These are phyloP conservation scores for Gynostemma pentaphyllum DNA, from an alignment of 306 rosid species.

Conservation along the genomic window DNA sequence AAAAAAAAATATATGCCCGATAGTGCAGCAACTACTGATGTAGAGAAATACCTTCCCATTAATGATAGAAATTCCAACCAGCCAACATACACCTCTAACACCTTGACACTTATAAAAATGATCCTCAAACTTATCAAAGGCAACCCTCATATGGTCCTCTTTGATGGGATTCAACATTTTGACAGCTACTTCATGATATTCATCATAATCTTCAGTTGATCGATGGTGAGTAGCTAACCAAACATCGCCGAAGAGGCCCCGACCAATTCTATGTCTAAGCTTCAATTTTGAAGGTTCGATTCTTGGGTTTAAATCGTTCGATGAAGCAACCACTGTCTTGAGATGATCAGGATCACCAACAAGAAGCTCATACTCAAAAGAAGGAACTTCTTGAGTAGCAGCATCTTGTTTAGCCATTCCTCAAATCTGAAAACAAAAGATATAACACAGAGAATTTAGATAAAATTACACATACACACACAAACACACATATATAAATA, in stretches of 20 bases:
- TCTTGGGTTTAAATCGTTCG: constrained; percentile 40
- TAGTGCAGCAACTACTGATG: neutral
- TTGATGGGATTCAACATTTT: constrained; percentile 59
- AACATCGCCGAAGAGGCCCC: constrained; percentile 86
- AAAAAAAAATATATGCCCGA: too few species aligned
- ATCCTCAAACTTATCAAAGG: constrained; percentile 48
- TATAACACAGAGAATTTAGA: too few species aligned
- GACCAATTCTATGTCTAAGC: constrained; percentile 79
- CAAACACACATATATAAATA: neutral
- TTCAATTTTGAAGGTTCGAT: constrained; percentile 70
- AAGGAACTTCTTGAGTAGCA: constrained; percentile 26
- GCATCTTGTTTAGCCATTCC: constrained; percentile 51
- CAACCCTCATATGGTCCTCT: constrained; percentile 51
- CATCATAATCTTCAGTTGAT: constrained; percentile 63
- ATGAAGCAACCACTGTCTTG: constrained; percentile 34
- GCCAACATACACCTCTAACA: constrained; percentile 34
- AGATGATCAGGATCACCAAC: constrained; percentile 40
- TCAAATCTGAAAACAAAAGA: constrained; percentile 24
- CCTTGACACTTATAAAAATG: constrained; percentile 51
- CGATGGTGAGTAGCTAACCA: constrained; percentile 92
- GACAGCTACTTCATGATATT: constrained; percentile 79
- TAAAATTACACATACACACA: too few species aligned
- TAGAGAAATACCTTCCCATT: constrained; percentile 54
- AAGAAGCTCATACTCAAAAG: constrained; percentile 63
- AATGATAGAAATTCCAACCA: constrained; percentile 60